A percentile compares a stretch with the other conserved stretches of the same genome.
These are phyloP conservation scores for Phialophora verrucosa DNA, from an alignment of 2,329 filamentous ascomycete genomes.

Conservation along the genomic window DNA sequence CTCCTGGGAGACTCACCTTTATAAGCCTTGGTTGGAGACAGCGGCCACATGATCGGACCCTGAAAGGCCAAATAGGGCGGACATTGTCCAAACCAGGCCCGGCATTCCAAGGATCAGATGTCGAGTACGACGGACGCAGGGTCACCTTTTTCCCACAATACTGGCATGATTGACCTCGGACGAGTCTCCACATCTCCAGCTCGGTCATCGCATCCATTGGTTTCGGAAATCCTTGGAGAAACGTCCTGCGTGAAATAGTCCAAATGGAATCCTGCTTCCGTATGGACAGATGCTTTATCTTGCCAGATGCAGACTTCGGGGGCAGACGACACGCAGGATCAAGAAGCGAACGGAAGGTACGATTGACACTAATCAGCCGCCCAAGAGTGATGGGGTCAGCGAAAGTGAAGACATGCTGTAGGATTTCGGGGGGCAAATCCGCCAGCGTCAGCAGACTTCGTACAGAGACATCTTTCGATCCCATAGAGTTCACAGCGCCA, in stretches of 20 bases:
- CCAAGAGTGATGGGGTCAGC: constrained; percentile 68
- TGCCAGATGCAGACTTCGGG: constrained; percentile 45
- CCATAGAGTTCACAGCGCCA: not conserved
- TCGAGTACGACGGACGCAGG: constrained; percentile 27
- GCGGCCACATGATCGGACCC: constrained; percentile 66
- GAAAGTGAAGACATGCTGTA: constrained; percentile 73
- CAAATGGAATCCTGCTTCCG: constrained; percentile 71
- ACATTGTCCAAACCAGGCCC: constrained; percentile 68
- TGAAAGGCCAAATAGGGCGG: constrained; percentile 73
- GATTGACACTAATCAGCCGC: constrained; percentile 70
- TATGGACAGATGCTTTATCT: constrained; percentile 39
- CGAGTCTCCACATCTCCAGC: constrained; percentile 76
- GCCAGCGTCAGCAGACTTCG: constrained; percentile 9
- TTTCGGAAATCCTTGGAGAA: constrained; percentile 70
- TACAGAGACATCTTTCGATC: not conserved
- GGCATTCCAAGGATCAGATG: constrained; percentile 57
- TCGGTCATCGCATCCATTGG: constrained; percentile 71
- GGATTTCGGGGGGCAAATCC: constrained; percentile 57
- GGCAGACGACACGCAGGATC: constrained; percentile 53
- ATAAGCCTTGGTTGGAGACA: constrained; percentile 67
- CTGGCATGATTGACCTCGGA: constrained; percentile 68
- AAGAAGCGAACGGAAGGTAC: constrained; percentile 67
- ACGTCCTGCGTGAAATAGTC: constrained; percentile 69
- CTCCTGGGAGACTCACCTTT: constrained; percentile 62
- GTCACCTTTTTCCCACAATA: constrained; percentile 61